Evolutionary conservation across 768 basidiomycete genomes (phyloP), one percentile per base, ranked within the genome.

Genomic region (Dentipellis sp.): DNA sequence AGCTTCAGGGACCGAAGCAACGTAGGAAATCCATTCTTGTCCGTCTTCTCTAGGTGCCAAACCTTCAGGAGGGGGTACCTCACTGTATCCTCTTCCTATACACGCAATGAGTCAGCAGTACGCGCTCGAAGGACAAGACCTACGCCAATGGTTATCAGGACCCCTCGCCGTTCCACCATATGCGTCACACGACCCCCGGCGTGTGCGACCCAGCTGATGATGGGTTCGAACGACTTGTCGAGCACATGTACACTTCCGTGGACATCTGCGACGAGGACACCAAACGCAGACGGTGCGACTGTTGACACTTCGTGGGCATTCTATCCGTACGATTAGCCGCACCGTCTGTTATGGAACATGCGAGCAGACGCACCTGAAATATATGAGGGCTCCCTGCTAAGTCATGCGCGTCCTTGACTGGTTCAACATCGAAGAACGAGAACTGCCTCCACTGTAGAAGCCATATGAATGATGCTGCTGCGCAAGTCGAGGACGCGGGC

Each of bases 91-190:
- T 94, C 91, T 71, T 94, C 91, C 91, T 92, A 65, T 3, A 7
- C 9, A 10, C 8, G 17, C 40, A 37, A 50, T 50, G 47, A 47
- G 48, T 45, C 50, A 56, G 58, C 51, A 56, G 29, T 6, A 3
- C 29, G 6, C 36, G 16, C 35, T 48, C 22, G 23, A 29, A 19
- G 16, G 19, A 21, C 19, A 51, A n/a, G 6, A 52, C 88, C 52
- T 64, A 94, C 93, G 34, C 94, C 95, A 21, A 98, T 76, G 3
- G 92, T 91, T n/a, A 97, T 75, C 29, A 98, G 74, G 40, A 94
- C 74, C 0, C 88, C 89, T 61, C 82, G 82, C 50, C 80, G 78
- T 70, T 95, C 94, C 0, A 79, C 77, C 83, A 97, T 85, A 65
- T 94, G 91, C 9, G 88, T 91, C 16, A 93, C 90, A 37, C 91